These are phyloP conservation scores for Coemansia sp. DNA, from an alignment of 192 early-diverging fungal species.

Conservation along the genomic window DNA sequence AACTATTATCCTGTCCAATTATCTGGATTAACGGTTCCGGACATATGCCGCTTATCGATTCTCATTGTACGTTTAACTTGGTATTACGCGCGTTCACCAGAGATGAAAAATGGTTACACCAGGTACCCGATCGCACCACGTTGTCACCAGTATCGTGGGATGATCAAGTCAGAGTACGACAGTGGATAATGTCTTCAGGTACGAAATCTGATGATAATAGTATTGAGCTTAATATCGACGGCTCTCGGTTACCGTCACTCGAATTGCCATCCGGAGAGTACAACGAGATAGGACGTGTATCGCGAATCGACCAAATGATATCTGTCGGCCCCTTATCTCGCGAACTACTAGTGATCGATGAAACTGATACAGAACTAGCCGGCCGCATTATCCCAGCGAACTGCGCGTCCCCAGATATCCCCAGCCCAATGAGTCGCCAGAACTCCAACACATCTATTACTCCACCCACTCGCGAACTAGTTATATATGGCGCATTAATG, in stretches of 20 bases:
- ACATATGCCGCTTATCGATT: constrained; percentile 57
- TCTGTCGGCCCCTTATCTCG: constrained; percentile 25
- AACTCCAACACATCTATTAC: background rate
- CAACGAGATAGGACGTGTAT: background rate
- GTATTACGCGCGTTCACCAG: constrained; percentile 39
- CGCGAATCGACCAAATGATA: constrained; percentile 19
- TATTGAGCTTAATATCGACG: background rate
- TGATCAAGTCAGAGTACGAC: constrained; percentile 27
- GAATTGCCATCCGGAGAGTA: background rate
- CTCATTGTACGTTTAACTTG: constrained; percentile 53
- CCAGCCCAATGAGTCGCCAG: background rate
- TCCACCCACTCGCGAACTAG: constrained; percentile 16
- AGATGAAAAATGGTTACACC: constrained; percentile 33
- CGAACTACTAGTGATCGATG: constrained; percentile 42
- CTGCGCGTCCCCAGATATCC: background rate
- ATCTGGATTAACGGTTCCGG: constrained; percentile 43
- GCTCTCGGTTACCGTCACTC: background rate
- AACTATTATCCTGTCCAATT: constrained; percentile 42
- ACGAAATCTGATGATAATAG: background rate
- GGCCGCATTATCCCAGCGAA: constrained; percentile 33
- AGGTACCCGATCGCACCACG: constrained; percentile 28
- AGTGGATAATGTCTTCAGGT: constrained; percentile 21
- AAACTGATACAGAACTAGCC: constrained; percentile 13
- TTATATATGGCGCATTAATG: constrained; percentile 33
- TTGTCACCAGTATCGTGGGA: constrained; percentile 36